Base-by-base conservation (phyloP, 2,329 filamentous ascomycete genomes). In the Graphilbum fragrans region DNA sequence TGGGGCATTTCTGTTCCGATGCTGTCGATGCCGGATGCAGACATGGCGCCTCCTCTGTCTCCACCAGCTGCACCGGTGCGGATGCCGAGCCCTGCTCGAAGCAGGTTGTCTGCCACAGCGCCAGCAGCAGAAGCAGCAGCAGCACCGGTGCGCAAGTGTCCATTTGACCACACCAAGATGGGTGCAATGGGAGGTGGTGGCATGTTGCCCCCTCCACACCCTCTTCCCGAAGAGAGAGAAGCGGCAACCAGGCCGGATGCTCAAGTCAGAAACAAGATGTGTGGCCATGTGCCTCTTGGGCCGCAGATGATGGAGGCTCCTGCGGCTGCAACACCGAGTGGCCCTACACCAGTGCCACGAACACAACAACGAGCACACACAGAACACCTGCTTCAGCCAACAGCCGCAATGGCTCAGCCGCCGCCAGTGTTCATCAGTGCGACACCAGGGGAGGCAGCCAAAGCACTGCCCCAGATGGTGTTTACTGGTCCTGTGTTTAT, bases 401-500 rank as follows among this genome's bases (percentile, higher is more conserved):
- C 33, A 7, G 27, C 31, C 32, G 18, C 33, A 12, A 25, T 12
- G 11, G 35, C 27, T 16, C n/a, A 17, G 17, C n/a, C 14, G 10
- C 32, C 14, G 29, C 29, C 74, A 18, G 56, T 70, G 1, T 77
- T 78, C 42, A 60, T 79, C 50, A 70, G 70, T 48, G 29, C 47
- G 12, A 40, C 47, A 2, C 38, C 45, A 9, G 22, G 39, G 4
- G 32, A 25, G 14, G 21, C 41, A 16, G 25, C n/a, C 18, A 29
- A 35, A 14, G 16, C 35, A 10, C 32, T 8, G 17, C 14, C 84
- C 10, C 80, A 82, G 51, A 82, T 95, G 74, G 69, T 93, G 0
- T 94, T 95, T 55, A 94, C 85, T 9, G 90, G 90, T 0, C 90
- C 90, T 0, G 87, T 95, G 0, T 95, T 95, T 55, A 86, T 96